phyloP scores from a whole-genome alignment of 2,329 filamentous ascomycete genomes.

The Ceratocystis alfenasii region DNA sequence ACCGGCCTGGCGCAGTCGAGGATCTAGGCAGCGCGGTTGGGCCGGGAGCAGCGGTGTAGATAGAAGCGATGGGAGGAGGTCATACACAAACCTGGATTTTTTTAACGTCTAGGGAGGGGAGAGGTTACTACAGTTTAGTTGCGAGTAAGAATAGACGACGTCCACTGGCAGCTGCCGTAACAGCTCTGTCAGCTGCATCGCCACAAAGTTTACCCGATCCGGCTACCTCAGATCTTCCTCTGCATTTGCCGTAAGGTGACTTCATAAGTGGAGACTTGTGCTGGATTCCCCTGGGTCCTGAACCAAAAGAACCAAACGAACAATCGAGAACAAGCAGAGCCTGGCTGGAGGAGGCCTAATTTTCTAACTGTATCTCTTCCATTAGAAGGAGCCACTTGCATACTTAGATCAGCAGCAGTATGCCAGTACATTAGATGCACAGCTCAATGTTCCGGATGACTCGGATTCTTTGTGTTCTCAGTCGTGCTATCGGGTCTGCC shows the following conservation, averaged over 20 bases:
- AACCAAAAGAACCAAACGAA: no score
- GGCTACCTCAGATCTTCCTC: not conserved
- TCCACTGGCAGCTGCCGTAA: not conserved
- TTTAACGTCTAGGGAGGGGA: not conserved
- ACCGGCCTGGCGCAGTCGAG: slow-evolving; percentile 58
- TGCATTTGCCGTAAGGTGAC: not conserved
- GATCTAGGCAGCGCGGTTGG: slow-evolving; percentile 40
- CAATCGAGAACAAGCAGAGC: no score
- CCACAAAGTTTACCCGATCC: not conserved
- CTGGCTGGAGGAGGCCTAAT: no score
- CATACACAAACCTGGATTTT: not conserved
- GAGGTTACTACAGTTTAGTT: not conserved
- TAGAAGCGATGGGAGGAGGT: not conserved
- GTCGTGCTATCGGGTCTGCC: no score
- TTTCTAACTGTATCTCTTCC: no score
- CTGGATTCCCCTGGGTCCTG: no score
- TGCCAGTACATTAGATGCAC: no score
- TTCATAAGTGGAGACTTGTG: no score
- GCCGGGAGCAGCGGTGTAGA: not conserved
- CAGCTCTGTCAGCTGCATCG: not conserved
- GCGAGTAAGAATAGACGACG: not conserved
- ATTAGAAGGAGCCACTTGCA: no score
- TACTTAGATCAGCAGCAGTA: no score
- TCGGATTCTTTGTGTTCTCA: no score
- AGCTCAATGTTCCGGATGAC: no score